These are phyloP conservation scores for Primulina tabacum DNA, from an alignment of 257 asterid genomes.

Conservation along the genomic window DNA sequence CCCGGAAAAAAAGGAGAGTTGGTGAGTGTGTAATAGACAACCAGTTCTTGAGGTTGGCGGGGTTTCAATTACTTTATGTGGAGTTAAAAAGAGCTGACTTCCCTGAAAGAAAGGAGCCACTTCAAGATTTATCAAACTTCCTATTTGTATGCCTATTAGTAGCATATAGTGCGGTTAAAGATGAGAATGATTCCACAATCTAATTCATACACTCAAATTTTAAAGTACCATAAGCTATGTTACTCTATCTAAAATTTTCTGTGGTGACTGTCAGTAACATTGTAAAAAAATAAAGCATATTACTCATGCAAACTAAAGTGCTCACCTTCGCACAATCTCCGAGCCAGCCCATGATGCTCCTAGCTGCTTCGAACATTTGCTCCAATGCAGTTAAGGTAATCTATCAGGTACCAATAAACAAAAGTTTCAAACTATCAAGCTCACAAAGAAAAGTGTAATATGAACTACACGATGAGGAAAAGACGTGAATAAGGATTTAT, in stretches of 20 bases:
- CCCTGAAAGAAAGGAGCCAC: neutral
- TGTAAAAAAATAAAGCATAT: neutral
- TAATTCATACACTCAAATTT: no score
- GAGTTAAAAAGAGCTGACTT: neutral
- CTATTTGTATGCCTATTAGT: no score
- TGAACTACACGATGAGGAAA: neutral
- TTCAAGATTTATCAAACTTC: no score
- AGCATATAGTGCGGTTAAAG: no score
- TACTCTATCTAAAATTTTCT: no score
- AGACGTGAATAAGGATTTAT: conserved; percentile 1
- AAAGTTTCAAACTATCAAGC: conserved; percentile 3
- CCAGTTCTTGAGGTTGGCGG: neutral
- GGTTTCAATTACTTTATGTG: neutral
- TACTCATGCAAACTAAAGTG: conserved; percentile 20
- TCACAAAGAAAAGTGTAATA: neutral
- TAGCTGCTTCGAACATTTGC: conserved; percentile 92
- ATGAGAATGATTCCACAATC: neutral
- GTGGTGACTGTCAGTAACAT: no score
- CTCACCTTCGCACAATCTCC: conserved; percentile 96
- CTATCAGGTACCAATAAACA: conserved; percentile 41
- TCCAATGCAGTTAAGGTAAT: conserved; percentile 87
- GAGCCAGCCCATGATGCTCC: conserved; percentile 93
- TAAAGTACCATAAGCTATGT: no score
- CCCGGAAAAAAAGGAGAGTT: no score
- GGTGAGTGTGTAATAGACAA: neutral